These are phyloP conservation scores for Mercurialis annua DNA, from an alignment of 345 rosid genomes.

Conservation along the genomic window DNA sequence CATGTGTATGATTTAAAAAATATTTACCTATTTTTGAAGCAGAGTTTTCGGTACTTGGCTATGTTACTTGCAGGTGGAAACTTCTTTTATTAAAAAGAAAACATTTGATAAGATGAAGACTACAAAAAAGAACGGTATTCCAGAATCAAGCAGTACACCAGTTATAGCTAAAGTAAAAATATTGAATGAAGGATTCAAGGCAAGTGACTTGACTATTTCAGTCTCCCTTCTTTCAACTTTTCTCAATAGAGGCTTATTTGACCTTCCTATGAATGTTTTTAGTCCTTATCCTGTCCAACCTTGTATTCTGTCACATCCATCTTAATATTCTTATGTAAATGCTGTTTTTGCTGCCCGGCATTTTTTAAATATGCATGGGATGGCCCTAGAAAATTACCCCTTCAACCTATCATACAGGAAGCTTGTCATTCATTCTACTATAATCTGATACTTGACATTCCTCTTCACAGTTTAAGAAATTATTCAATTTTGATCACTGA, in stretches of 20 bases:
- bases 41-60: background rate
- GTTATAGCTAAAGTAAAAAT: slow-evolving; percentile 62
- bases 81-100: slow-evolving; percentile 40
- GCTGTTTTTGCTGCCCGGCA: no score
- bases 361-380: no score
- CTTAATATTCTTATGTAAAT: no score
- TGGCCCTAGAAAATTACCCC: no score
- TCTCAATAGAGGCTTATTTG: background rate
- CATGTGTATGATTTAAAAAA: background rate
- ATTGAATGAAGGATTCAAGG: slow-evolving; percentile 72
- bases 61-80: slow-evolving; percentile 56
- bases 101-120: slow-evolving; percentile 51
- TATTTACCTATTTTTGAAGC: slow-evolving; percentile 1
- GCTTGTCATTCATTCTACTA: no score
- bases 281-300: no score
- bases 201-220: slow-evolving; percentile 25
- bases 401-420: no score
- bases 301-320: no score
- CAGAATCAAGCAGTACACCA: slow-evolving; percentile 26
- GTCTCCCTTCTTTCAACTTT: background rate
- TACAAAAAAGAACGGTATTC: slow-evolving; percentile 39
- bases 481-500: no score
- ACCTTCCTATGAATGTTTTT: no score
- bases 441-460: no score
- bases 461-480: no score